Evolutionary conservation across 2,329 filamentous ascomycete species (phyloP).

Genomic region (Alternaria hordeiaustralica): DNA sequence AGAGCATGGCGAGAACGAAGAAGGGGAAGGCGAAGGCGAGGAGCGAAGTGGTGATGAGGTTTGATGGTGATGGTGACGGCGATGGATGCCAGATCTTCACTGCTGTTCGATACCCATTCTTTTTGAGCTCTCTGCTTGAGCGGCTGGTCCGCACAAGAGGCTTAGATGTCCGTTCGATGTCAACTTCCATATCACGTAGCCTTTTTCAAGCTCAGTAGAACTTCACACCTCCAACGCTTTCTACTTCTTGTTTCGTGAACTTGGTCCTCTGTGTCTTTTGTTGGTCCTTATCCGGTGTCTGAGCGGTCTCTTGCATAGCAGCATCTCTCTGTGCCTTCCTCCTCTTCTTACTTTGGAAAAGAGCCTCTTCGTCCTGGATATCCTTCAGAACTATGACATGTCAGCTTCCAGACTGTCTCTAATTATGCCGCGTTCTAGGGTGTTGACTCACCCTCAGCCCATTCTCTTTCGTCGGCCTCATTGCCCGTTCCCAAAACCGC

Average conservation of each 20-base stretch:
- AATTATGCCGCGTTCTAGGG: background rate
- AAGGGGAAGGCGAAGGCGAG: background rate
- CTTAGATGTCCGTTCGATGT: background rate
- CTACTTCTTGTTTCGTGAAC: conserved; percentile 27
- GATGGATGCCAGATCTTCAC: background rate
- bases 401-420: conserved; percentile 14
- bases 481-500: conserved; percentile 80
- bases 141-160: background rate
- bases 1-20: background rate
- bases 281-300: conserved; percentile 28
- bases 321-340: conserved; percentile 33
- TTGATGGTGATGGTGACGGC: background rate
- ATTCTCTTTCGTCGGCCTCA: conserved; percentile 75
- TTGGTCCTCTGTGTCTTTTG: conserved; percentile 37
- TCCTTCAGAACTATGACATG: conserved; percentile 64
- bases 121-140: background rate
- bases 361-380: conserved; percentile 68
- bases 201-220: conserved; percentile 34
- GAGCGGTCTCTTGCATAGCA: conserved; percentile 15
- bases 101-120: background rate
- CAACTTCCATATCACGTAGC: background rate
- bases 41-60: background rate
- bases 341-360: conserved; percentile 55
- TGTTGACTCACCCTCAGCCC: conserved; percentile 75
- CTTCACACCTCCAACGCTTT: conserved; percentile 37